Evolutionary conservation across 148 eudicot species (phyloP).

Genomic region (Rheum nobile): DNA sequence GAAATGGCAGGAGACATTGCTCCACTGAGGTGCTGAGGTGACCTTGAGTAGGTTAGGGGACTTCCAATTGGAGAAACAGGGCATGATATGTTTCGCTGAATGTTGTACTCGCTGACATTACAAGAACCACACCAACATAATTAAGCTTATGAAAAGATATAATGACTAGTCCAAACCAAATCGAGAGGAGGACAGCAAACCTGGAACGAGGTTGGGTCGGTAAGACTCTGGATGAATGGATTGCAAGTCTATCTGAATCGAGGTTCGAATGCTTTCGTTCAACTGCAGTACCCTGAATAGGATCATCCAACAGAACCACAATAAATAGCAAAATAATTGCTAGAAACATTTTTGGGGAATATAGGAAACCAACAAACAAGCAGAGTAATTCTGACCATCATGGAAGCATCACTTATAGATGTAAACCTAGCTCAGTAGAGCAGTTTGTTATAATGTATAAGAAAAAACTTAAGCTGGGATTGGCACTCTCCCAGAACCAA

Average conservation of each 20-base stretch:
- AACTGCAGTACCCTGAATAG: conserved; percentile 38
- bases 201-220: conserved; percentile 48
- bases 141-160: not conserved
- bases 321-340: not conserved
- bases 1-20: conserved; percentile 78
- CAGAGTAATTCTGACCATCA: too few relatives aligned
- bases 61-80: conserved; percentile 97
- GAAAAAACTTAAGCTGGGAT: too few relatives aligned
- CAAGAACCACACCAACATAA: not conserved
- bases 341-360: not conserved
- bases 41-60: conserved; percentile 65
- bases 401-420: not conserved
- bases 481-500: too few relatives aligned
- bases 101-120: conserved; percentile 45
- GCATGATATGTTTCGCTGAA: conserved; percentile 70
- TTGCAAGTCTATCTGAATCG: conserved; percentile 56
- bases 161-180: not conserved
- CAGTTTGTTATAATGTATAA: not conserved
- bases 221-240: conserved; percentile 74
- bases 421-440: not conserved
- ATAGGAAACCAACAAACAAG: not conserved
- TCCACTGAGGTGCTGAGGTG: conserved; percentile 66
- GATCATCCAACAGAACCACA: conserved; percentile 1
- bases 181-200: conserved; percentile 24
- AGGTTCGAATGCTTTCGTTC: conserved; percentile 43